A percentile compares a stretch with the other conserved stretches of the same genome.
These are phyloP conservation scores for Penicillium nordicum DNA, from an alignment of 2,329 filamentous ascomycete species.

Conservation along the genomic window DNA sequence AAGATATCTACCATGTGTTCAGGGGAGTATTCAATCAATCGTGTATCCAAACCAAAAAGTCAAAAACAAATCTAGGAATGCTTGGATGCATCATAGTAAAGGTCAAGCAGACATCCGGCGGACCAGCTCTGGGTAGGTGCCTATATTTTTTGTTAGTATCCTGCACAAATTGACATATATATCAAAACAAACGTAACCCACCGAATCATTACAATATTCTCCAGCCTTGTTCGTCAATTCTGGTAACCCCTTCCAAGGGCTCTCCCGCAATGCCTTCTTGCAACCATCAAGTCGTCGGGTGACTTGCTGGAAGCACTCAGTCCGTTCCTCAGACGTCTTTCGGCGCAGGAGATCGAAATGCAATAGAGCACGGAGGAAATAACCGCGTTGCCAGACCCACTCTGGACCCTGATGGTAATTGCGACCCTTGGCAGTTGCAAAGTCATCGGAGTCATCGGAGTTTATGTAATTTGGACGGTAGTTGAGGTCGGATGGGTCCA, in stretches of 20 bases:
- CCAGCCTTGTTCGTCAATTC: slow-evolving; percentile 92
- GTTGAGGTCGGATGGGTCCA: slow-evolving; percentile 87
- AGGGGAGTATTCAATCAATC: not conserved
- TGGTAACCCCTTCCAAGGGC: slow-evolving; percentile 82
- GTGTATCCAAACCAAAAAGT: not conserved
- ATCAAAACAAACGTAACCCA: slow-evolving; percentile 45
- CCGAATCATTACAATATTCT: slow-evolving; percentile 79
- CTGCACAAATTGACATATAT: slow-evolving; percentile 2
- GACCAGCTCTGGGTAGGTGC: slow-evolving; percentile 97
- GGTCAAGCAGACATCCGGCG: slow-evolving; percentile 85
- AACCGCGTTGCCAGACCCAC: slow-evolving; percentile 97
- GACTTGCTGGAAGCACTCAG: slow-evolving; percentile 92
- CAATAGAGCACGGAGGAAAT: slow-evolving; percentile 86
- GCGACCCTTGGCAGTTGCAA: slow-evolving; percentile 85
- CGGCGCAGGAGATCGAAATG: slow-evolving; percentile 81
- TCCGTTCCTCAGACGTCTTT: slow-evolving; percentile 62
- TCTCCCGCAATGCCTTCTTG: slow-evolving; percentile 76
- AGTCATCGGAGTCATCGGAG: slow-evolving; percentile 86
- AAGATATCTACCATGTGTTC: not conserved
- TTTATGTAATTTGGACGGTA: slow-evolving; percentile 95
- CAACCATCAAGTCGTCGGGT: slow-evolving; percentile 77
- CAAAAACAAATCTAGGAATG: slow-evolving; percentile 21
- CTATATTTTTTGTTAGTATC: slow-evolving; percentile 41
- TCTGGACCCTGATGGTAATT: slow-evolving; percentile 99
- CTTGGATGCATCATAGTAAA: slow-evolving; percentile 83